phyloP scores from a whole-genome alignment of 176 grass and related monocot species.

The Ensete glaucum region DNA sequence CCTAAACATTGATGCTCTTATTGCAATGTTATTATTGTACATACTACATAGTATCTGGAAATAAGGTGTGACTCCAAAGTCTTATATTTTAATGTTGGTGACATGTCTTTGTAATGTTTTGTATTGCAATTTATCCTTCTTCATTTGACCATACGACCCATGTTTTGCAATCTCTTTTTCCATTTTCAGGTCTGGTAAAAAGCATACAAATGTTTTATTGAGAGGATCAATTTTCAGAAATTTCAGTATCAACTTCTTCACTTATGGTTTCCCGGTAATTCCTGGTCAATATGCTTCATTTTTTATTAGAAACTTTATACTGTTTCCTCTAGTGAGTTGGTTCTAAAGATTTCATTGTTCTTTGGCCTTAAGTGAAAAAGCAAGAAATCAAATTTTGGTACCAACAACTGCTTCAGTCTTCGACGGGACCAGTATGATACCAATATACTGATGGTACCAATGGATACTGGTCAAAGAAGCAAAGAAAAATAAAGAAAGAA shows the following conservation, averaged over 20 bases:
- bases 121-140: not conserved
- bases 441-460: too few relatives aligned
- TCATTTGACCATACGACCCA: not conserved
- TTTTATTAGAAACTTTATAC: constrained; percentile 6
- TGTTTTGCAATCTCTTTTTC: constrained; percentile 17
- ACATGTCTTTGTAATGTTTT: not conserved
- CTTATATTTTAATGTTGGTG: not conserved
- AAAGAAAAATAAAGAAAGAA: too few relatives aligned
- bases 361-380: not conserved
- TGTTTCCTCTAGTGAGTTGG: not conserved
- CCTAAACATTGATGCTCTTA: too few relatives aligned
- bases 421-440: too few relatives aligned
- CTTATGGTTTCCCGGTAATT: constrained; percentile 91
- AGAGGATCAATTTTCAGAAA: constrained; percentile 61
- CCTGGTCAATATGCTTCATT: constrained; percentile 1
- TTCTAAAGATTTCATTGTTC: not conserved
- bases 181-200: constrained; percentile 60
- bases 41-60: too few relatives aligned
- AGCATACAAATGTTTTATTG: constrained; percentile 67
- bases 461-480: too few relatives aligned
- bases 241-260: constrained; percentile 97
- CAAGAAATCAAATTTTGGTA: not conserved
- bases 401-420: too few relatives aligned
- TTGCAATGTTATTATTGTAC: too few relatives aligned
- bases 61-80: too few relatives aligned